phyloP scores from a whole-genome alignment of 345 rosid genomes.

The Noccaea bulbosa region DNA sequence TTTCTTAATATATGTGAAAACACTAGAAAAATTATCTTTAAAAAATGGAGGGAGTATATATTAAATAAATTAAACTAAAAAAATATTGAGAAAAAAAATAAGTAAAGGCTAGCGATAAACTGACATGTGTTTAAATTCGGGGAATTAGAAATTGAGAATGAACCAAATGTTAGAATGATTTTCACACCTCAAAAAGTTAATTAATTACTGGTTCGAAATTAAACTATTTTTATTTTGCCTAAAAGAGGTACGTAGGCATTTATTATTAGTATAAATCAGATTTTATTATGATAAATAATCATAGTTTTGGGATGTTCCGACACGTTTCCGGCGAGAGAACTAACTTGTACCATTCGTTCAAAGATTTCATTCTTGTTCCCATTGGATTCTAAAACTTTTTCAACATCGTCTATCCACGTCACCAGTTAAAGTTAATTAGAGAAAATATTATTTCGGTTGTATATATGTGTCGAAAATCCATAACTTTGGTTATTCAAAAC shows the following conservation, averaged over 20 bases:
- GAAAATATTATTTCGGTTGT: background rate
- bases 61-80: too few species aligned
- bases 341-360: conserved; percentile 35
- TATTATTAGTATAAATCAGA: background rate
- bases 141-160: conserved; percentile 28
- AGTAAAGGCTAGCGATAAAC: too few species aligned
- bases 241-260: conserved; percentile 25
- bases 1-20: too few species aligned
- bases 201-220: conserved; percentile 11
- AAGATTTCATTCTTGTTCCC: conserved; percentile 39
- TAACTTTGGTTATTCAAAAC: background rate
- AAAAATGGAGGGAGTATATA: too few species aligned
- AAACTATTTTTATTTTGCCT: conserved; percentile 12
- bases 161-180: conserved; percentile 17
- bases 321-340: conserved; percentile 40
- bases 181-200: conserved; percentile 21
- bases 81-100: too few species aligned
- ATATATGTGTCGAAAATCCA: background rate
- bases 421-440: conserved; percentile 5
- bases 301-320: too few species aligned
- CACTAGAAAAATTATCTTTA: too few species aligned
- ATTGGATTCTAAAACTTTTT: conserved; percentile 22
- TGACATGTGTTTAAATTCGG: too few species aligned
- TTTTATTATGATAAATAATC: too few species aligned
- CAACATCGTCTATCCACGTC: conserved; percentile 5